Evolutionary conservation across 2,329 filamentous ascomycete genomes (phyloP).

Genomic region (Verticillium nonalfalfae): DNA sequence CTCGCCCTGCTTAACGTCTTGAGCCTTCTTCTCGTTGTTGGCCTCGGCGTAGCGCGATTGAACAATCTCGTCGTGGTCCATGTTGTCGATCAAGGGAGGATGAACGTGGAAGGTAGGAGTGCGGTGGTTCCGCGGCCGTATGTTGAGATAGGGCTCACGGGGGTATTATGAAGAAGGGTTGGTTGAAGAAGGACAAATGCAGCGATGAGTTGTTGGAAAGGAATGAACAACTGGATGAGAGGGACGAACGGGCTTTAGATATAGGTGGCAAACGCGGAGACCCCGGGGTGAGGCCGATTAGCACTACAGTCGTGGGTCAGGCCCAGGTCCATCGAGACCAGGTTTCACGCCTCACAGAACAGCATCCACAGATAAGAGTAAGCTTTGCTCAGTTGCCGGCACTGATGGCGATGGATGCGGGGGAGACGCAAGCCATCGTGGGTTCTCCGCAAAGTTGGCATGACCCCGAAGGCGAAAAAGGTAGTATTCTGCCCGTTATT

Average conservation of each 20-base stretch:
- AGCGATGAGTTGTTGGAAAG: neutral
- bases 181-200: neutral
- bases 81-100: neutral
- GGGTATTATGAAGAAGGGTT: neutral
- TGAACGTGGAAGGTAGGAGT: neutral
- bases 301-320: neutral
- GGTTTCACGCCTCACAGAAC: neutral
- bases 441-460: neutral
- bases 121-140: neutral
- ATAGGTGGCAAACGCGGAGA: neutral
- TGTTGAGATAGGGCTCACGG: neutral
- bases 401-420: neutral
- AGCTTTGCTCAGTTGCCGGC: neutral
- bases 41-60: neutral
- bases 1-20: neutral
- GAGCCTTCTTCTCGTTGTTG: slow-evolving; percentile 6
- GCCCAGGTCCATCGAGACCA: neutral
- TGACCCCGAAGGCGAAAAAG: neutral
- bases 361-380: neutral
- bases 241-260: neutral
- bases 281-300: neutral
- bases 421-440: neutral
- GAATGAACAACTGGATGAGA: neutral
- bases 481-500: neutral
- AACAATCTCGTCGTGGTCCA: slow-evolving; percentile 11